Evolutionary conservation across 2,329 filamentous ascomycete genomes (phyloP), one percentile per base, ranked within the genome.

Genomic region (Fusarium piperis): DNA sequence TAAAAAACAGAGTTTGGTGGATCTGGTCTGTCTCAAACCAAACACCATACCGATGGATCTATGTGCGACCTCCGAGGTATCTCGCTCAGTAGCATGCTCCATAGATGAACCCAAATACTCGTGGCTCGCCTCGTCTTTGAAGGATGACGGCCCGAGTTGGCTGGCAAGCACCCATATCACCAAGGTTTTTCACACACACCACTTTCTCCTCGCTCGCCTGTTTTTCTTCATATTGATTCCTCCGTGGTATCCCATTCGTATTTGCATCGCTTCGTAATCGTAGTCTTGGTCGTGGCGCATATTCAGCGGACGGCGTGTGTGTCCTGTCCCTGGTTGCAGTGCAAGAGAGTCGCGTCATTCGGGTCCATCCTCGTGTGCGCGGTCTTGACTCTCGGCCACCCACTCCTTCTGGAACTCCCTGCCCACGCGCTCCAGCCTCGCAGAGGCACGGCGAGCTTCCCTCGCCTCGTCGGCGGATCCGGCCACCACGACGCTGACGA

Each of bases 401-500:
- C 88, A 90, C 66, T 86, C 84, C 28, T 80, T 79, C 76, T 91
- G 89, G 53, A 91, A 85, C 52, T 86, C 84, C 64, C 84, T 80
- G 1, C 86, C 89, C 4, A 90, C 81, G 59, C 83, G 83, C 79
- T 91, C 88, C 12, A 91, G 77, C 62, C 84, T 81, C 0, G 83
- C 83, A 0, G 86, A 86, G 1, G 88, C 87, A 51, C 85, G 83
- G 11, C 86, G 82, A 2, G 88, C 89, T 64, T 89, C 87, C 30
- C 79, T 78, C 11, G 83, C 81, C 9, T 87, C 83, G 39, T 86
- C 84, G 1, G 84, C 79, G 4, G 81, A 81, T 6, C 82, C 81
- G 2, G 88, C 87, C 5, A 90, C 84, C 1, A 91, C 86, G 11
- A 89, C 79, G 20, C 84, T 83, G 30, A 91, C 80, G 13, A 91